Conservation (phyloP, 2,329 filamentous ascomycete species). For the Neospermospora avenae region DNA sequence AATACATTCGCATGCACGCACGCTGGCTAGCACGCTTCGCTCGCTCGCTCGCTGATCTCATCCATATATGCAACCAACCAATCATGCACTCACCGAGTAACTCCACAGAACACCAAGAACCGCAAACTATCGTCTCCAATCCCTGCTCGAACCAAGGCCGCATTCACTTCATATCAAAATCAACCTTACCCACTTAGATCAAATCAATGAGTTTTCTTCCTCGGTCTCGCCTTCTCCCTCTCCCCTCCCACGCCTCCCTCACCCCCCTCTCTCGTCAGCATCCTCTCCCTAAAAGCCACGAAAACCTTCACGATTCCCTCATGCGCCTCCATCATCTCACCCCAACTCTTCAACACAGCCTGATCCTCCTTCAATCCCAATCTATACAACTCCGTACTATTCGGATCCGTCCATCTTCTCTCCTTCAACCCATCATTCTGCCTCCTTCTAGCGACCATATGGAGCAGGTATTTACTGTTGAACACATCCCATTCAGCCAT, state of each 20-base stretch:
- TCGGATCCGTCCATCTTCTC: slow-evolving; percentile 41
- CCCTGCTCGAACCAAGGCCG: background rate
- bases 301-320: slow-evolving; percentile 57
- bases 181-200: background rate
- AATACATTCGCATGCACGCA: too few species aligned
- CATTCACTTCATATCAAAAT: background rate
- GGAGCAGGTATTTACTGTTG: slow-evolving; percentile 51
- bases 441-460: slow-evolving; percentile 51
- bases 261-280: slow-evolving; percentile 32
- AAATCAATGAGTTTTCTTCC: slow-evolving; percentile 20
- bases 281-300: slow-evolving; percentile 44
- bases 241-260: background rate
- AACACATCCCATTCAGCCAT: slow-evolving; percentile 50
- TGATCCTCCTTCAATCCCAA: slow-evolving; percentile 62
- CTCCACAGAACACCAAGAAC: background rate
- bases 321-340: slow-evolving; percentile 56
- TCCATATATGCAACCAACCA: background rate
- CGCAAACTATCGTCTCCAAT: background rate
- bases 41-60: background rate
- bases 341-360: slow-evolving; percentile 59
- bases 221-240: slow-evolving; percentile 3
- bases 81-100: background rate
- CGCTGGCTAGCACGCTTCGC: background rate
- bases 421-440: slow-evolving; percentile 35
- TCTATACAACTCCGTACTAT: slow-evolving; percentile 56